Base-by-base conservation (phyloP, 805 yeast species). In the Jamesozyma hellenica region DNA sequence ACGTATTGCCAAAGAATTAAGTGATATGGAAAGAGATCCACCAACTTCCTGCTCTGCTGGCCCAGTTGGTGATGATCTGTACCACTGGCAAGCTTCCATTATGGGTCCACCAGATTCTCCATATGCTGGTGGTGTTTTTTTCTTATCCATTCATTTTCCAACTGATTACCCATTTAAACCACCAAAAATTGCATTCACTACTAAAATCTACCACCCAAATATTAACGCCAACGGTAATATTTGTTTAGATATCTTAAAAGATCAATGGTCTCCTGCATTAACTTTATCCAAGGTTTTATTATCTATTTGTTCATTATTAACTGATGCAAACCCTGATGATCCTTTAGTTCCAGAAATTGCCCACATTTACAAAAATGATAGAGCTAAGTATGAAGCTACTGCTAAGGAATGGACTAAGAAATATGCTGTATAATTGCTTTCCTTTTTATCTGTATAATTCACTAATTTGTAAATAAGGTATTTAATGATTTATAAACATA, bases 11-110 rank as follows among this genome's bases (percentile, higher is more conserved):
- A 42, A 42, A 15, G 45, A 42, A 40, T 31, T 42, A 26, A 41
- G 41, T 34, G 45, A 42, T 36, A 39, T 42, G 29, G 40, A 35
- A 23, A 85, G 95, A 73, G 97, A 90, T 63, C 97, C 97, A 49
- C 97, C 97, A 55, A 82, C 96, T 45, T 87, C 95, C 34, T 90
- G 97, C 67, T 87, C 96, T 18, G 97, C 97, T 13, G 97, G 97
- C 28, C 97, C 97, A 52, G 90, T 85, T 35, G 96, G 96, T 34
- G 96, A 90, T 55, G 97, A 88, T 63, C 71, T 88, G 58, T 90
- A 82, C 69, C 96, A 88, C 72, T 90, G 97, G 97, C 96, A 90
- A 68, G 97, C 96, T 32, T 88, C 96, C 33, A 90, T 90, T 61
- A 85, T 88, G 92, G 97, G 97, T 34, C 97, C 97, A 35, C 77